phyloP scores from a whole-genome alignment of 306 rosid genomes.

The Cucurbita ficifolia region DNA sequence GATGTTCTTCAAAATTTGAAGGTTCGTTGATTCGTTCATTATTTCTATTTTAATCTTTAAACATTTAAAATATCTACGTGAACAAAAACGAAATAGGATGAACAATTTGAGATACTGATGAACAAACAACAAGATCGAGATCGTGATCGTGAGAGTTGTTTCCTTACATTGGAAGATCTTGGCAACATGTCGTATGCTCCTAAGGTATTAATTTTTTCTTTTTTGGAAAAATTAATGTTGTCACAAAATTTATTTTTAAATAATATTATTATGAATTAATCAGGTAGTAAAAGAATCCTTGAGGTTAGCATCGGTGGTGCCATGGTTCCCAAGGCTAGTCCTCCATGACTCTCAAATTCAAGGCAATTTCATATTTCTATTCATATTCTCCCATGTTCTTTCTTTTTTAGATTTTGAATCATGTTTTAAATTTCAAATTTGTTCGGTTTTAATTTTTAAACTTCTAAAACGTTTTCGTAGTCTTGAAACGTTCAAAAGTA shows the following conservation, averaged over 20 bases:
- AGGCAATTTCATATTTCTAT: conserved; percentile 19
- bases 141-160: neutral
- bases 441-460: too few species aligned
- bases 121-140: conserved; percentile 9
- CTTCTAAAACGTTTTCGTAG: neutral
- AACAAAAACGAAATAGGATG: conserved; percentile 29
- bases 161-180: conserved; percentile 47
- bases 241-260: neutral
- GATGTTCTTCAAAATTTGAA: conserved; percentile 33
- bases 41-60: too few species aligned
- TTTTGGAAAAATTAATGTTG: neutral
- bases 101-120: conserved; percentile 35
- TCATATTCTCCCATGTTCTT: neutral
- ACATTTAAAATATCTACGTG: too few species aligned
- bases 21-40: conserved; percentile 15
- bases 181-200: conserved; percentile 57
- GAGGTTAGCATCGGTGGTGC: conserved; percentile 73
- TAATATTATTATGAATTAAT: too few species aligned
- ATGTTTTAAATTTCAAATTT: too few species aligned
- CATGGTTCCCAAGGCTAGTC: conserved; percentile 73
- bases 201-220: conserved; percentile 18
- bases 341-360: conserved; percentile 58
- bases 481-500: too few species aligned
- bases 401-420: neutral
- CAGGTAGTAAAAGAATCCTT: conserved; percentile 53